phyloP scores from a whole-genome alignment of 2,329 filamentous ascomycete genomes.

The Elsinoe ampelina region DNA sequence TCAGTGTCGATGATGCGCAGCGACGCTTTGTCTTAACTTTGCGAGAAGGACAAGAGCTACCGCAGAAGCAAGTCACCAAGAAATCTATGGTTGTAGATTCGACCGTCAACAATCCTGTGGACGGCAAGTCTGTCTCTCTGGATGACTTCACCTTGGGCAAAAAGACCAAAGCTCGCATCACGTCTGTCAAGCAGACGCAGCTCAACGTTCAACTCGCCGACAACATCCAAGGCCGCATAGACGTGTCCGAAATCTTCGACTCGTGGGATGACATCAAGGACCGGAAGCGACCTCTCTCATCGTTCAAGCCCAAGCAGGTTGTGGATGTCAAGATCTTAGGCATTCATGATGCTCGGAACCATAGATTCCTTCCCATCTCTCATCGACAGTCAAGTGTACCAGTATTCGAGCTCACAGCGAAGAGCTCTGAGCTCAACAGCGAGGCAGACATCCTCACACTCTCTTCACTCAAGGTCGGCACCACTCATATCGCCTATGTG shows the following conservation, averaged over 20 bases:
- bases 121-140: conserved; percentile 53
- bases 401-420: conserved; percentile 80
- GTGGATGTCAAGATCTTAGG: conserved; percentile 72
- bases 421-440: conserved; percentile 48
- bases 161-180: conserved; percentile 64
- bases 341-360: conserved; percentile 79
- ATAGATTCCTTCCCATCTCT: conserved; percentile 83
- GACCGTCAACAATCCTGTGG: conserved; percentile 47
- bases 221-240: conserved; percentile 83
- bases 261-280: conserved; percentile 78
- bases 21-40: conserved; percentile 60
- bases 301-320: conserved; percentile 62
- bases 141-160: conserved; percentile 67
- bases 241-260: conserved; percentile 85
- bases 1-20: conserved; percentile 61
- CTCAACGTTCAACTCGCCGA: conserved; percentile 83
- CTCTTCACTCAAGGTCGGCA: conserved; percentile 62
- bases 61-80: conserved; percentile 23
- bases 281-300: conserved; percentile 66
- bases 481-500: conserved; percentile 70
- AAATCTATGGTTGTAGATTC: conserved; percentile 24
- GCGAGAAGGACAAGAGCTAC: conserved; percentile 33
- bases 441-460: conserved; percentile 59
- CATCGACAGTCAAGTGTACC: conserved; percentile 70
- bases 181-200: conserved; percentile 83